phyloP scores from a whole-genome alignment of 75 land plant species.

The Sequoiadendron giganteum region DNA sequence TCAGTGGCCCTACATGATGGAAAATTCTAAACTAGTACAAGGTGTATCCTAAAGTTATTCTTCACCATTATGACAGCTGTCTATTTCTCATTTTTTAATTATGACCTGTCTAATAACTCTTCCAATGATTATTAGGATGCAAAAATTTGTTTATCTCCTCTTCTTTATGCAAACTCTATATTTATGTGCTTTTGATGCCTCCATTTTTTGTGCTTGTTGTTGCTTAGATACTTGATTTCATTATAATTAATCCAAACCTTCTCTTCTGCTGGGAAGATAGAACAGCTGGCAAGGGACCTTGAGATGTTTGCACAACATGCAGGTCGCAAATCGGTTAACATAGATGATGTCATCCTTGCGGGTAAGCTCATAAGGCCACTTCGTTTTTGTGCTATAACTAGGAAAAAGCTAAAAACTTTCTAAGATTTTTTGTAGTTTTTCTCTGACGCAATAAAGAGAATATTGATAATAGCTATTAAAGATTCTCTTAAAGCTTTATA shows the following conservation, averaged over 20 bases:
- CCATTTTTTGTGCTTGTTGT: background rate
- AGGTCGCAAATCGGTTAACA: constrained; percentile 76
- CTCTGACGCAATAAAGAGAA: background rate
- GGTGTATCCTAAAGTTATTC: background rate
- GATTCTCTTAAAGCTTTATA: background rate
- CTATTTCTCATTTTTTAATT: background rate
- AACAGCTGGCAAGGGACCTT: constrained; percentile 72
- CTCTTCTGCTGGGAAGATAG: constrained; percentile 22
- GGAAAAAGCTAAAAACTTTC: background rate
- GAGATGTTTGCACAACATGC: constrained; percentile 94
- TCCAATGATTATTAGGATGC: background rate
- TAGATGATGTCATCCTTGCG: constrained; percentile 85
- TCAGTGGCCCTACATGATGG: background rate
- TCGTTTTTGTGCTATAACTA: background rate
- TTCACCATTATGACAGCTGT: background rate
- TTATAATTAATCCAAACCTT: background rate
- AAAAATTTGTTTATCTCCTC: background rate
- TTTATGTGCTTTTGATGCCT: background rate
- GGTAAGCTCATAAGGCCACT: constrained; percentile 25
- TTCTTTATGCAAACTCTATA: background rate
- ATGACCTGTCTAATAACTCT: background rate
- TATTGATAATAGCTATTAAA: background rate
- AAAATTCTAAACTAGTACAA: background rate
- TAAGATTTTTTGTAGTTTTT: background rate
- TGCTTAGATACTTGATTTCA: background rate